Evolutionary conservation across 2,329 filamentous ascomycete genomes (phyloP).

Genomic region (Botrytis fabae): DNA sequence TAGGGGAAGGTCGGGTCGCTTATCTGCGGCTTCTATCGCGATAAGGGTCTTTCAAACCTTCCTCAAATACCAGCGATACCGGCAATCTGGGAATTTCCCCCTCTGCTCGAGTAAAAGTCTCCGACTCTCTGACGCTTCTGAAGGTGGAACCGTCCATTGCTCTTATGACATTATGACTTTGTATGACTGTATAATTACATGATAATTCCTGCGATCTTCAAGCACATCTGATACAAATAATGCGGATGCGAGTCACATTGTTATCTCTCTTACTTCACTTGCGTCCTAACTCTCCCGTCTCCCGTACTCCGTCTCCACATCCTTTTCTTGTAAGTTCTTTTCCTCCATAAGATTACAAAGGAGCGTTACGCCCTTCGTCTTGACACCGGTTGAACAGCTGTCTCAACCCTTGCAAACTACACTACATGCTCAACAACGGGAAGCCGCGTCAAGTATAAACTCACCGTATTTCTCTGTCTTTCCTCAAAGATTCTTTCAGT

Average conservation of each 20-base stretch:
- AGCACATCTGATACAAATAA: neutral
- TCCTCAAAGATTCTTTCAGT: neutral
- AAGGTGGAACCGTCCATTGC: neutral
- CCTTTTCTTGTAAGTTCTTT: slow-evolving; percentile 11
- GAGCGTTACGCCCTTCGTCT: slow-evolving; percentile 16
- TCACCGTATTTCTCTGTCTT: slow-evolving; percentile 4
- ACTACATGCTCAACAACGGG: slow-evolving; percentile 16
- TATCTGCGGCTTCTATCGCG: slow-evolving; percentile 19
- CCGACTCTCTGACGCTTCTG: neutral
- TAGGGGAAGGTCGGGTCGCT: slow-evolving; percentile 4
- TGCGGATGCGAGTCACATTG: neutral
- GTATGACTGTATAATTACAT: neutral
- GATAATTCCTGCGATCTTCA: neutral
- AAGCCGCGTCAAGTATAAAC: slow-evolving; percentile 13
- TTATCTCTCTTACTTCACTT: neutral
- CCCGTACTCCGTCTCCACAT: slow-evolving; percentile 8
- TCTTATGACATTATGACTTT: too few relatives aligned
- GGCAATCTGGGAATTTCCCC: neutral
- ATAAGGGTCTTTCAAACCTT: neutral
- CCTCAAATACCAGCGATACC: slow-evolving; percentile 7
- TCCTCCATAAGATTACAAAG: neutral
- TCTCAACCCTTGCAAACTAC: slow-evolving; percentile 20
- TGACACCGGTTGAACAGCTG: slow-evolving; percentile 19
- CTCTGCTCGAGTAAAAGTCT: neutral
- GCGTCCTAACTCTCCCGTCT: neutral